Evolutionary conservation across 1,284 basidiomycete genomes (phyloP).

Genomic region (Rhodotorula sp.): DNA sequence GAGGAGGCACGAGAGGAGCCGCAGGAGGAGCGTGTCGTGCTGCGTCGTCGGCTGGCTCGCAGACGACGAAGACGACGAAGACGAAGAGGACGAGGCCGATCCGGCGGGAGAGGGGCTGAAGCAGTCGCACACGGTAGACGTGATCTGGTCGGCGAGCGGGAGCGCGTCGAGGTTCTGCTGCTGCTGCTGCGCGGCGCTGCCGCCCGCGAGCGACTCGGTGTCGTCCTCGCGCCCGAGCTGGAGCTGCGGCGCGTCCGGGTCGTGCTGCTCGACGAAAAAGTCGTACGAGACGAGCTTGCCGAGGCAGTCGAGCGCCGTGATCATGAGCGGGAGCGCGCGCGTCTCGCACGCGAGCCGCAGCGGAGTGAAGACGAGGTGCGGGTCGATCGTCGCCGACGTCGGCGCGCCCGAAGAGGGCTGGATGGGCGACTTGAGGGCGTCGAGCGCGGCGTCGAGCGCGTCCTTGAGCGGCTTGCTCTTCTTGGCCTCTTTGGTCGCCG

Average conservation of each 20-base stretch:
- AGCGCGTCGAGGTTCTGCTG: conserved; percentile 15
- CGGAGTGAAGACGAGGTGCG: conserved; percentile 87
- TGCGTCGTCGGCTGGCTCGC: conserved; percentile 30
- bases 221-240: conserved; percentile 37
- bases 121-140: conserved; percentile 88
- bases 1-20: conserved; percentile 91
- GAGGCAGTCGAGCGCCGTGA: conserved; percentile 91
- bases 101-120: conserved; percentile 61
- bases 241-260: conserved; percentile 53
- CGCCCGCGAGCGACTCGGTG: conserved; percentile 60
- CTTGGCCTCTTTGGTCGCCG: conserved; percentile 84
- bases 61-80: conserved; percentile 52
- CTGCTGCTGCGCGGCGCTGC: neutral
- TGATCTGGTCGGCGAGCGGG: conserved; percentile 81
- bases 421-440: conserved; percentile 72
- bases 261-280: conserved; percentile 73
- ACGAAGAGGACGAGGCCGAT: conserved; percentile 55
- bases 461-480: conserved; percentile 77
- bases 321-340: conserved; percentile 83
- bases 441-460: conserved; percentile 76
- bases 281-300: conserved; percentile 94
- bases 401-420: conserved; percentile 50
- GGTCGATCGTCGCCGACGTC: conserved; percentile 39
- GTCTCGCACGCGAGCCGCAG: conserved; percentile 91
- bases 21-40: conserved; percentile 69